phyloP scores from a whole-genome alignment of 2,329 filamentous ascomycete genomes.

The Epichloe uncinata region DNA sequence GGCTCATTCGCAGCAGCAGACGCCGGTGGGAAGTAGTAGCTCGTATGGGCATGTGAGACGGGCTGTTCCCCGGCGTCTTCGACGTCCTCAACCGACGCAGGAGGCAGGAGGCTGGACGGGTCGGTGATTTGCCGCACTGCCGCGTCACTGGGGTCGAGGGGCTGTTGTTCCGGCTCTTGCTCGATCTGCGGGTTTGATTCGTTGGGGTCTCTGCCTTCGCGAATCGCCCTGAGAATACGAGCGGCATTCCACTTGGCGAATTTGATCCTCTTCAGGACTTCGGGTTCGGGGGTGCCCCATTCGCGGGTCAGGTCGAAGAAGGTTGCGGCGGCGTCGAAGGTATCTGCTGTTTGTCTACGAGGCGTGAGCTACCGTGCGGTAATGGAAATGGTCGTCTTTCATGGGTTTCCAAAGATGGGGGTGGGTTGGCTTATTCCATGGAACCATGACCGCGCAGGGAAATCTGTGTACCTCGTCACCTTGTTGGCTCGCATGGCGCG shows the following conservation, averaged over 20 bases:
- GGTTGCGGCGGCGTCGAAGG: constrained; percentile 80
- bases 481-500: constrained; percentile 70
- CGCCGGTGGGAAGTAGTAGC: constrained; percentile 22
- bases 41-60: constrained; percentile 8
- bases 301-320: constrained; percentile 82
- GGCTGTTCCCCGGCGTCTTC: constrained; percentile 29
- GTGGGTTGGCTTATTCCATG: too few relatives aligned
- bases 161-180: constrained; percentile 22
- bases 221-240: constrained; percentile 80
- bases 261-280: constrained; percentile 77
- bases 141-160: constrained; percentile 49
- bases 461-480: constrained; percentile 51
- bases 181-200: constrained; percentile 63
- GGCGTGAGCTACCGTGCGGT: background rate
- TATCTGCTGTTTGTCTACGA: constrained; percentile 75
- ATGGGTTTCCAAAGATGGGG: too few relatives aligned
- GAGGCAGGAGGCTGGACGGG: constrained; percentile 22
- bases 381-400: too few relatives aligned
- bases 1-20: constrained; percentile 10
- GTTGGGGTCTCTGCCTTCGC: constrained; percentile 85
- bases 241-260: constrained; percentile 94
- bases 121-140: constrained; percentile 40
- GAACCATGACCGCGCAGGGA: too few relatives aligned
- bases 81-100: constrained; percentile 39
- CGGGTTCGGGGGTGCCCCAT: constrained; percentile 67